These are phyloP conservation scores for Trichoderma sp. DNA, from an alignment of 2,329 filamentous ascomycete species.

Conservation along the genomic window DNA sequence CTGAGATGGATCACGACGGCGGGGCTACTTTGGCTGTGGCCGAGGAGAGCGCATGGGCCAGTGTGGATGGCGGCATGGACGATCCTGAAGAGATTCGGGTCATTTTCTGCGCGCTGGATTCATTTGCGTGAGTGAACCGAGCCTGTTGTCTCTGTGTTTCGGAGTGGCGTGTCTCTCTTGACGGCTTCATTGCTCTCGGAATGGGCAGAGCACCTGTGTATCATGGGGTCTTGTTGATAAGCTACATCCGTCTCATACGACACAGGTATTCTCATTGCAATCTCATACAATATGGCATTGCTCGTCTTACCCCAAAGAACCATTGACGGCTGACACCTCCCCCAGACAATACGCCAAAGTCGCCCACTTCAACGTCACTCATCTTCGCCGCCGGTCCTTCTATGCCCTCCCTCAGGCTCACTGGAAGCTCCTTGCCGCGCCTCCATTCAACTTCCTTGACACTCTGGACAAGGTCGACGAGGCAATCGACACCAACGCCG, in stretches of 20 bases:
- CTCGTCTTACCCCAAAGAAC: background rate
- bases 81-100: constrained; percentile 80
- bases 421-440: constrained; percentile 75
- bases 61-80: constrained; percentile 61
- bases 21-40: constrained; percentile 22
- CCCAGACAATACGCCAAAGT: constrained; percentile 76
- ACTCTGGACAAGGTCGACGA: constrained; percentile 76
- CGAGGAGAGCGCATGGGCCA: constrained; percentile 51
- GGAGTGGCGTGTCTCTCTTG: background rate
- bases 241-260: background rate
- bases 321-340: background rate
- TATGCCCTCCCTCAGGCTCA: constrained; percentile 83
- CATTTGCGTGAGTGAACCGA: constrained; percentile 68
- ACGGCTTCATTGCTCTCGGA: background rate
- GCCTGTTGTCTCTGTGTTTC: background rate
- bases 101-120: constrained; percentile 79
- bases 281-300: background rate
- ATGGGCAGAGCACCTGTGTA: background rate
- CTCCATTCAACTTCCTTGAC: constrained; percentile 79
- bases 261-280: background rate
- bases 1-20: constrained; percentile 18
- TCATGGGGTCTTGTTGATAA: background rate
- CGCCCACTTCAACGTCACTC: constrained; percentile 87
- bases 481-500: constrained; percentile 84
- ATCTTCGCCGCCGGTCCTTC: constrained; percentile 85